A percentile compares a stretch with the other conserved stretches of the same genome.
phyloP scores from a whole-genome alignment of 306 rosid species.

The Vigna angularis region DNA sequence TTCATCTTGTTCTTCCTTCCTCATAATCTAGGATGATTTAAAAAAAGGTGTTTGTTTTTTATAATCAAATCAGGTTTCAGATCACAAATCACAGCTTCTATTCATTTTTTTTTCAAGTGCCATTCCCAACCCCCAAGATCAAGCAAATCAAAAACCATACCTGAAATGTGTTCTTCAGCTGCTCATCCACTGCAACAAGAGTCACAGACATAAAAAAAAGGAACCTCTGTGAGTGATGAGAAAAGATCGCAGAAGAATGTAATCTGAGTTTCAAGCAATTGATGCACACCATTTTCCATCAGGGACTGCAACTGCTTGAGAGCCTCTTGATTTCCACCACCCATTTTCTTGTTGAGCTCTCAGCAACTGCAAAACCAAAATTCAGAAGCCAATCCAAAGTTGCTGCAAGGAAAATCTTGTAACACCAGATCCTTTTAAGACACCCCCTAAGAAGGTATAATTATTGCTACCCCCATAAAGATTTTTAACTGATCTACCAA shows the following conservation, averaged over 20 bases:
- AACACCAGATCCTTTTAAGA: conserved; percentile 33
- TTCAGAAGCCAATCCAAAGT: conserved; percentile 17
- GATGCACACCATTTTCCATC: conserved; percentile 70
- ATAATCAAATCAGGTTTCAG: conserved; percentile 36
- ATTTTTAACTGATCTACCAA: conserved; percentile 1
- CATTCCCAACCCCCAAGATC: conserved; percentile 42
- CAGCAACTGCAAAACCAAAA: conserved; percentile 25
- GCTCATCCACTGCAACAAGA: conserved; percentile 72
- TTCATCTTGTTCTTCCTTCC: neutral
- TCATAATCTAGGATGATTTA: neutral
- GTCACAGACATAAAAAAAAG: neutral
- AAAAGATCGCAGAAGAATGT: conserved; percentile 43
- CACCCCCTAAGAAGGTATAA: conserved; percentile 7
- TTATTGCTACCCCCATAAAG: neutral
- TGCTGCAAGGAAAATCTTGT: conserved; percentile 27
- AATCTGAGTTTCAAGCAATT: conserved; percentile 23
- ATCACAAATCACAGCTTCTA: conserved; percentile 29
- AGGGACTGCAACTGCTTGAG: conserved; percentile 71
- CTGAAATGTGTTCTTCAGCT: conserved; percentile 73
- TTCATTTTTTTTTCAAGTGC: neutral
- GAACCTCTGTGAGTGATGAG: neutral
- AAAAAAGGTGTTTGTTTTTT: neutral
- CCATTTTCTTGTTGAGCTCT: conserved; percentile 57
- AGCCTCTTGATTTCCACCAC: conserved; percentile 70
- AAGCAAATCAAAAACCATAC: conserved; percentile 49